A percentile compares a stretch with the other conserved stretches of the same genome.
Conservation (phyloP, 495 filamentous ascomycete genomes). For the Podospora australis region DNA sequence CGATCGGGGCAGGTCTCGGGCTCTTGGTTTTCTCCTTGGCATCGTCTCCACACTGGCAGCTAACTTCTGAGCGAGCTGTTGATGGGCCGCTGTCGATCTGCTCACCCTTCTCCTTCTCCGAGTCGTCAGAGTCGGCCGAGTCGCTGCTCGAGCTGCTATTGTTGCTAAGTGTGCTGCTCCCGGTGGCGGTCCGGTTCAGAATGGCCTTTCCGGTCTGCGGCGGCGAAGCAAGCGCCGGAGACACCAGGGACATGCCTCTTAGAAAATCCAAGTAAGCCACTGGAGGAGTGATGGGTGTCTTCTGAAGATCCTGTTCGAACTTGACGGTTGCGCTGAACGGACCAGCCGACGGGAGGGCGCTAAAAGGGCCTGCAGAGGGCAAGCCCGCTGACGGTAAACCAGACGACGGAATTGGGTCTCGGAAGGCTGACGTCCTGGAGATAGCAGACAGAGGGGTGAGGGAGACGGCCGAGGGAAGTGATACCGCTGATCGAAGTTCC, state of each 20-base stretch:
- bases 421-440: conserved; percentile 27
- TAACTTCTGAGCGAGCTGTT: conserved; percentile 50
- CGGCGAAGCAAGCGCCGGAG: conserved; percentile 50
- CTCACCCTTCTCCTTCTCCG: conserved; percentile 31
- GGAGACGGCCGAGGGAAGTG: conserved; percentile 28
- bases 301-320: conserved; percentile 32
- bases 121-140: conserved; percentile 27
- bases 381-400: conserved; percentile 30
- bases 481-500: conserved; percentile 42
- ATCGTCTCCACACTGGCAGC: conserved; percentile 45
- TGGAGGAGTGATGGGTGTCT: conserved; percentile 89
- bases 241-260: conserved; percentile 56
- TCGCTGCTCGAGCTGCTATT: conserved; percentile 23
- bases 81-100: conserved; percentile 44
- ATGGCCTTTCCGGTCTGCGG: conserved; percentile 33
- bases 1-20: conserved; percentile 22
- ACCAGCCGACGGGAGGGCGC: conserved; percentile 23
- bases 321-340: conserved; percentile 27
- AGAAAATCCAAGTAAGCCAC: conserved; percentile 89
- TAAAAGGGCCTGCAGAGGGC: conserved; percentile 29
- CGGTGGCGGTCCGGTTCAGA: conserved; percentile 33
- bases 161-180: conserved; percentile 23
- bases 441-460: conserved; percentile 27
- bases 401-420: conserved; percentile 24
- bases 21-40: conserved; percentile 29